A percentile compares a stretch with the other conserved stretches of the same genome.
Evolutionary conservation across 345 rosid genomes (phyloP).

Genomic region (Salix exigua): DNA sequence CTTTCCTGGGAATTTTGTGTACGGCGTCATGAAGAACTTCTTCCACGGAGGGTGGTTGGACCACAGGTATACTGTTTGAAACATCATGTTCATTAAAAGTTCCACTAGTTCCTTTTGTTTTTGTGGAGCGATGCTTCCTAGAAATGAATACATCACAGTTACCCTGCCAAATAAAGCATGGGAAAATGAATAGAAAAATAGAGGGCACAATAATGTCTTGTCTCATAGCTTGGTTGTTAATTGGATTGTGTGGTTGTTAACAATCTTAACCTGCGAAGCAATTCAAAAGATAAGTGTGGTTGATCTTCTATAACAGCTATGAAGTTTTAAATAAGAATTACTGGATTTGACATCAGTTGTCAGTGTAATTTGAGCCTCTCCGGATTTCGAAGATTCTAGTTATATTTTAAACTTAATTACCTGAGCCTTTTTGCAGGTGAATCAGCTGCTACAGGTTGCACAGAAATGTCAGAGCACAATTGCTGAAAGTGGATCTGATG

Average conservation of each 20-base stretch:
- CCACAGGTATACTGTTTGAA: conserved; percentile 62
- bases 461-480: conserved; percentile 94
- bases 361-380: not conserved
- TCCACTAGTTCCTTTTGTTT: not conserved
- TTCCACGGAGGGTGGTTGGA: conserved; percentile 89
- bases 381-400: not conserved
- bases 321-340: not conserved
- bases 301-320: not conserved
- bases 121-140: not conserved
- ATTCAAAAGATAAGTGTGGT: not conserved
- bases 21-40: conserved; percentile 87
- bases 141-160: not conserved
- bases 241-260: not conserved
- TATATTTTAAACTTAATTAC: not conserved
- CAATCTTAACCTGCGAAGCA: not conserved
- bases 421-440: conserved; percentile 53
- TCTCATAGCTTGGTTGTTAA: too few relatives aligned
- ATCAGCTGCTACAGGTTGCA: conserved; percentile 87
- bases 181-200: not conserved
- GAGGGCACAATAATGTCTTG: not conserved
- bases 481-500: conserved; percentile 84
- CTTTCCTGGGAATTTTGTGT: conserved; percentile 98
- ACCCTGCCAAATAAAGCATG: not conserved
- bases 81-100: conserved; percentile 6
- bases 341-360: not conserved